Base-by-base conservation (phyloP, 495 filamentous ascomycete genomes). In the Aspergillus funiculosus region DNA sequence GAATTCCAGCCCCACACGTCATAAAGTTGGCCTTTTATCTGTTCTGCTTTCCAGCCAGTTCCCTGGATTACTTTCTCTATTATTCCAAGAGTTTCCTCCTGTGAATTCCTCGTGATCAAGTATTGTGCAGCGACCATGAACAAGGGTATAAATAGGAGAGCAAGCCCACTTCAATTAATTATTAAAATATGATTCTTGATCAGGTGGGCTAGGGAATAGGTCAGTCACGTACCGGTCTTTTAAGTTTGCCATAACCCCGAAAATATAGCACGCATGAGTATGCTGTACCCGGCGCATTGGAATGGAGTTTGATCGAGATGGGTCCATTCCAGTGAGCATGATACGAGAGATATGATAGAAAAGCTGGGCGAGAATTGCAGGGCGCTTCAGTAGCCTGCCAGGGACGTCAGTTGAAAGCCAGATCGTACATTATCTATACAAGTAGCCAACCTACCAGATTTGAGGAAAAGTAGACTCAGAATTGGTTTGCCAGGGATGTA, bases 281-380 rank as follows among this genome's bases (percentile, higher is more conserved):
- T 82, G 71, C 53, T 85, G 80, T 46, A 82, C 70, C 9, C 77
- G 72, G 30, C 71, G 78, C 78, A 89, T 82, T 3, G 56, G 43
- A 25, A 53, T 56, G 26, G 63, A 55, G 39, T 79, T 73, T 8
- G 73, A 74, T 29, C 76, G 72, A 13, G 78, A 62, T 0, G 91
- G 90, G 59, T 96, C 82, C 17, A 78, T 82, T 52, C 89, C 87
- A 2, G 84, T 75, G n/a, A 97, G 74, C 7, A 95, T 60, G 43
- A 82, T 80, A 63, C 89, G 81, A 21, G 84, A 78, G 0, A 85
- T 90, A 56, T 96, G 91, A 59, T 94, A 97, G 51, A 95, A 88
- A n/a, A 96, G 74, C 7, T 87, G 80, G 7, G 84, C 89, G 29
- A 95, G 75, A 24, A 89, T 80, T 4, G 86, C 81, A 6, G 85